phyloP scores from a whole-genome alignment of 768 basidiomycete genomes.

The Jaapia argillacea region DNA sequence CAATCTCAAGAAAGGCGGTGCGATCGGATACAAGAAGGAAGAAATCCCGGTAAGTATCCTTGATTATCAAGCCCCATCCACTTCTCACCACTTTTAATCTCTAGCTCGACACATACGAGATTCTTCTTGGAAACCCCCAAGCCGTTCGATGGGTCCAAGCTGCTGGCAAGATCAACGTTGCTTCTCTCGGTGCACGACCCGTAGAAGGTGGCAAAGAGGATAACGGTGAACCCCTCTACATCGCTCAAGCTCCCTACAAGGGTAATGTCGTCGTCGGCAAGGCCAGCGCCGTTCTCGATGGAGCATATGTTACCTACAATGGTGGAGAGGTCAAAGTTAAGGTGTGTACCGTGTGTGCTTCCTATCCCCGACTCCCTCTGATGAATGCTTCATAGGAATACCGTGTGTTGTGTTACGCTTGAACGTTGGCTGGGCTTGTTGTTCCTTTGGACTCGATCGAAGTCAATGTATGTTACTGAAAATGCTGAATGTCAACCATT shows the following conservation, averaged over 20 bases:
- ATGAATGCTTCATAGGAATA: conserved; percentile 22
- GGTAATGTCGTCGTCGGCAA: conserved; percentile 56
- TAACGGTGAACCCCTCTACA: conserved; percentile 48
- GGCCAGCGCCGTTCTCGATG: conserved; percentile 41
- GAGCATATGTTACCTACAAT: conserved; percentile 48
- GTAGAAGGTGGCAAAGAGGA: conserved; percentile 63
- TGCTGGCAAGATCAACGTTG: conserved; percentile 34
- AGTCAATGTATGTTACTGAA: too few relatives aligned
- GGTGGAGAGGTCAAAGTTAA: conserved; percentile 40
- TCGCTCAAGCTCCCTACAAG: conserved; percentile 48
- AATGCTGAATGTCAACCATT: too few relatives aligned
- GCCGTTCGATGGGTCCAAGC: conserved; percentile 49
- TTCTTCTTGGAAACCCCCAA: conserved; percentile 53
- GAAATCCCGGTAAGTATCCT: conserved; percentile 42
- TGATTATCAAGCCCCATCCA: neutral
- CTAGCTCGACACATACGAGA: conserved; percentile 53
- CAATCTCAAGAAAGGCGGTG: conserved; percentile 49
- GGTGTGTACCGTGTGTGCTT: conserved; percentile 20
- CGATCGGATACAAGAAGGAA: conserved; percentile 50
- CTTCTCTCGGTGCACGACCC: conserved; percentile 33
- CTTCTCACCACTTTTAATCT: conserved; percentile 3
- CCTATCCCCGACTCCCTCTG: neutral
- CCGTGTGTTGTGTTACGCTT: conserved; percentile 28
- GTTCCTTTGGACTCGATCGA: too few relatives aligned
- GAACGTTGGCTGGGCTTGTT: too few relatives aligned